A percentile compares a stretch with the other conserved stretches of the same genome.
Evolutionary conservation across 2,329 filamentous ascomycete genomes (phyloP).

Genomic region (Seiridium unicorne): DNA sequence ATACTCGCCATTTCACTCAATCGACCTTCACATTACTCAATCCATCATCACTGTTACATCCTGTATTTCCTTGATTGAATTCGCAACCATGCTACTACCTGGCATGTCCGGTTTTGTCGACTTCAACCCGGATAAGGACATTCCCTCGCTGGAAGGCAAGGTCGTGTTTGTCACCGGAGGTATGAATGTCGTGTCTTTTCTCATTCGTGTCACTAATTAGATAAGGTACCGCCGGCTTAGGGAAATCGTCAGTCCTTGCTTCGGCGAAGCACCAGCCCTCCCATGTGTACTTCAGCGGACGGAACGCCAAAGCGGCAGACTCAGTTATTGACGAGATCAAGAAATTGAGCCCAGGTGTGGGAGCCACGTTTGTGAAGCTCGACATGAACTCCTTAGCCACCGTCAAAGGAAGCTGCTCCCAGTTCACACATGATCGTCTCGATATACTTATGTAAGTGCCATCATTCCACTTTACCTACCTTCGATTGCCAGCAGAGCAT

Average conservation of each 20-base stretch:
- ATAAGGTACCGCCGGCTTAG: conserved; percentile 37
- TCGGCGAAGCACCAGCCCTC: conserved; percentile 42
- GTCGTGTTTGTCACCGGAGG: conserved; percentile 42
- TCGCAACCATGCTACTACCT: neutral
- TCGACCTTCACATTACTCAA: too few relatives aligned
- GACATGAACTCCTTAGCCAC: conserved; percentile 38
- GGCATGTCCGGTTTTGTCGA: conserved; percentile 10
- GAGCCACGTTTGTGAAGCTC: conserved; percentile 33
- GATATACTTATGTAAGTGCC: conserved; percentile 38
- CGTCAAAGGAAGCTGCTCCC: conserved; percentile 30
- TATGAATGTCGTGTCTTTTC: conserved; percentile 7
- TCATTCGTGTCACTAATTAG: neutral
- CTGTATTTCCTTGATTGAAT: neutral
- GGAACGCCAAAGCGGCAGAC: conserved; percentile 40
- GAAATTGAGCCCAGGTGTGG: conserved; percentile 16
- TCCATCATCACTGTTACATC: too few relatives aligned
- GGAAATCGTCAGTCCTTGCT: conserved; percentile 36
- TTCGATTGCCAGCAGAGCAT: too few relatives aligned
- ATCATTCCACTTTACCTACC: too few relatives aligned
- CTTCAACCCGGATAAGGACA: conserved; percentile 31
- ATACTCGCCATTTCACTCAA: neutral
- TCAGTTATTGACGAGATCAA: conserved; percentile 35
- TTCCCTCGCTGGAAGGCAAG: conserved; percentile 34
- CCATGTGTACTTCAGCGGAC: conserved; percentile 53
- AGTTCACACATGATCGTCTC: conserved; percentile 32